Evolutionary conservation across 208 protist genomes (phyloP).

Genomic region (Leishmania mexicana): DNA sequence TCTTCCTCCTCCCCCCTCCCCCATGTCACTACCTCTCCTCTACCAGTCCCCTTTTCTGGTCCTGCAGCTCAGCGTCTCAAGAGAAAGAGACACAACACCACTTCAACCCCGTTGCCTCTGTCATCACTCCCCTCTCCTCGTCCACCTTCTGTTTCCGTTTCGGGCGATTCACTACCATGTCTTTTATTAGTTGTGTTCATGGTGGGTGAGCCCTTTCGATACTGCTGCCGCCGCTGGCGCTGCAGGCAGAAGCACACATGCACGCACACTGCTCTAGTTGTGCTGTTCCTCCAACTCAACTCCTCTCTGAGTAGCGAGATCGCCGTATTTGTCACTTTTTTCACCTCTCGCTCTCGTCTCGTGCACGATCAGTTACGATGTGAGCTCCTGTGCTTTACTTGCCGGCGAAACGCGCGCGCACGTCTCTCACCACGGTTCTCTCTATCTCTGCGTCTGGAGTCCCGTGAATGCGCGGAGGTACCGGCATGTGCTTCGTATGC

Average conservation of each 20-base stretch:
- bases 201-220: background rate
- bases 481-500: background rate
- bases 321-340: background rate
- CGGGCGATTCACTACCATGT: background rate
- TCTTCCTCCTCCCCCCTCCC: background rate
- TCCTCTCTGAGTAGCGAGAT: background rate
- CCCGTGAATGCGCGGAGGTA: background rate
- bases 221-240: background rate
- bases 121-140: background rate
- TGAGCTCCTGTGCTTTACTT: background rate
- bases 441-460: background rate
- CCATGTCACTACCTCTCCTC: background rate
- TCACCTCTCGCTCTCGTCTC: background rate
- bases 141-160: background rate
- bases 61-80: background rate
- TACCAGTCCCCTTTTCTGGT: background rate
- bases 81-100: background rate
- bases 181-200: background rate
- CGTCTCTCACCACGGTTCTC: background rate
- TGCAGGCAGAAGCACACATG: background rate
- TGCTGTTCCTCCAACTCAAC: too few species aligned
- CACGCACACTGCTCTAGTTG: background rate
- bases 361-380: background rate
- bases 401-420: background rate
- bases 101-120: background rate